Evolutionary conservation across 805 yeast species (phyloP), one percentile per base, ranked within the genome.

Genomic region (Metschnikowia koreensis): DNA sequence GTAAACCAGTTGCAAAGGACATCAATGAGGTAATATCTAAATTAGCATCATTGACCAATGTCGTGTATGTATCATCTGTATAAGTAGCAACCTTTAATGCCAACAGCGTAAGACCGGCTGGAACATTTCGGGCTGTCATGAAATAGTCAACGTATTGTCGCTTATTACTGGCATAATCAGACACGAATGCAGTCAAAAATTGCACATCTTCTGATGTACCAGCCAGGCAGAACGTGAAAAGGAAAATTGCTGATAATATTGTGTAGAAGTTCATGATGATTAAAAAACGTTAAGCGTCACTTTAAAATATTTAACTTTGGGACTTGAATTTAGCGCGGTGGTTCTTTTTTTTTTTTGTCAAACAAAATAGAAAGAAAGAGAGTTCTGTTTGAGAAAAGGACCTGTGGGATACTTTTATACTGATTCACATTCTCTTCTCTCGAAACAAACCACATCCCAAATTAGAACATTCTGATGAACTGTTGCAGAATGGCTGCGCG

Each of bases 11-110:
- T 37, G 75, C 77, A 58, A 60, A 72, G 2, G 57, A 47, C 53
- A 60, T 65, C 51, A 73, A 60, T 16, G 67, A 46, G 6, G 60
- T 55, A 7, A 68, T 41, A 37, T 59, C 33, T 46, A 67, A 54
- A 41, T 64, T 57, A n/a, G 34, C 11, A 28, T 46, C 47, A 38
- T 51, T 38, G 50, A 50, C 68, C 55, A 75, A 63, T 36, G 79
- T 74, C 42, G 79, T 75, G 63, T 73, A 75, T n/a, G 75, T 65
- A 47, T 73, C 69, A 59, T 75, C 77, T 10, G 74, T 75, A 62
- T 74, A 75, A 42, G 78, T 75, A n/a, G 58, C 60, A 36, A 67
- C 70, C 31, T 59, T 56, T 41, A 56, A 41, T 41, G 73, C 74
- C 48, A 73, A 60, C 13, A 61, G 46, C 9, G 75, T 59, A 43